Evolutionary conservation across 805 yeast genomes (phyloP), one percentile per base, ranked within the genome.

Genomic region (Candida pseudoglaebosa): DNA sequence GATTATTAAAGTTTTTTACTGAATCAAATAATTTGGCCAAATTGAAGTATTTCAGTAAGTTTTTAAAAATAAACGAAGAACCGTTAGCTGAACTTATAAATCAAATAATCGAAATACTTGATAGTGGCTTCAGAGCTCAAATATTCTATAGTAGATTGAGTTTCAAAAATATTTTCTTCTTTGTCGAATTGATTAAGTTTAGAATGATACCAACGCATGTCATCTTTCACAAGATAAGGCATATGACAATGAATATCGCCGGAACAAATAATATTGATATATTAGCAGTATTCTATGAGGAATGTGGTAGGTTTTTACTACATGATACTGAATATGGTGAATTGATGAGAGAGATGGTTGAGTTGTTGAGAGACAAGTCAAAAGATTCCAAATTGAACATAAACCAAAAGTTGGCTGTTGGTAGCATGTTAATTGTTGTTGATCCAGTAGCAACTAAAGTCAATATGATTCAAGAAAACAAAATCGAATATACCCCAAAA

Each of bases 181-280:
- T 85, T 47, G 65, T 79, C 35, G 96, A 90, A 52, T 65, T 89
- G 62, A 76, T 83, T 22, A 87, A 85, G 53, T 89, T 89, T 56
- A 78, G 75, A 47, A 57, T 88, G 43, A 67, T 88, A 12, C 91
- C 95, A 0, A 63, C 70, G n/a, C 81, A 79, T 56, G 70, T 82
- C 41, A 67, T 82, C 9, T 83, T 87, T 54, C 90, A 88, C 57
- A 84, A 82, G 53, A 71, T 89, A 34, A 70, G 87, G 49, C 61
- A 71, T 1, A 61, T 86, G 46, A 74, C 84, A 2, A 50, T 77
- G 39, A 73, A 74, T 37, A 51, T 72, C 14, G 66, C 72, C 4
- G 66, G 71, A 0, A 70, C 78, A 6, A 73, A 74, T 43, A 85
- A 83, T 53, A 72, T 85, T 41, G 95, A 84, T 48, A 73, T 82